Evolutionary conservation across 148 eudicot species (phyloP), one percentile per base, ranked within the genome.

Genomic region (Pharnaceum exiguum): DNA sequence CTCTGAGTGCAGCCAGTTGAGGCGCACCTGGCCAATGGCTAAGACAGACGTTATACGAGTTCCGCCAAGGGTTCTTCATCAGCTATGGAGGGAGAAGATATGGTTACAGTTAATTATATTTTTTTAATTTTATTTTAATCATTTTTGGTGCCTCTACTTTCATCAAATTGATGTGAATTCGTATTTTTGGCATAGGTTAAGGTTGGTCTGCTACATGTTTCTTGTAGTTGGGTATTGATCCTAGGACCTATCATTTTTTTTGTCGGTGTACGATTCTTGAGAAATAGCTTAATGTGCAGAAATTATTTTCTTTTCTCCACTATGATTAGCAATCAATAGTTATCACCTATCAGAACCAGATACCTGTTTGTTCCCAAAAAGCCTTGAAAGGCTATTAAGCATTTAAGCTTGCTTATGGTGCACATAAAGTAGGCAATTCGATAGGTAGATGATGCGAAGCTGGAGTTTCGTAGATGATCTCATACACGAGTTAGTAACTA

Each of bases 211-310:
- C 68, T 50, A 50, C 69, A 70, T 25, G 63, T 57, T 22, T 55
- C 24, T 43, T 42, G 69, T 64, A 65, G 70, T 58, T 56, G 40
- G 50, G 66, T 37, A 51, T 51, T 42, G 63, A 56, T 62, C 64
- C 46, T 44, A 68, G 77, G 37, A 58, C 68, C 62, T 68, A 21
- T 68, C 37, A 57, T 63, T 62, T 51, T 32, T 63, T 60, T 72
- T 62, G 47, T 63, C 63, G 57, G n/a, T 84, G 79, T 74, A 80
- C 21, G 51, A 74, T 71, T 72, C 69, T 63, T 66, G 78, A 61
- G 56, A 63, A 56, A 68, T 62, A 54, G 55, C 68, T 68, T 62
- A 75, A 67, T 79, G 80, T 82, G 82, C 88, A 79, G 82, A 73
- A 65, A 72, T 55, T 71, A 59, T 42, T 73, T 68, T 43, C 29